phyloP scores from a whole-genome alignment of 2,329 filamentous ascomycete genomes.

The Dothideomycetes sp. region DNA sequence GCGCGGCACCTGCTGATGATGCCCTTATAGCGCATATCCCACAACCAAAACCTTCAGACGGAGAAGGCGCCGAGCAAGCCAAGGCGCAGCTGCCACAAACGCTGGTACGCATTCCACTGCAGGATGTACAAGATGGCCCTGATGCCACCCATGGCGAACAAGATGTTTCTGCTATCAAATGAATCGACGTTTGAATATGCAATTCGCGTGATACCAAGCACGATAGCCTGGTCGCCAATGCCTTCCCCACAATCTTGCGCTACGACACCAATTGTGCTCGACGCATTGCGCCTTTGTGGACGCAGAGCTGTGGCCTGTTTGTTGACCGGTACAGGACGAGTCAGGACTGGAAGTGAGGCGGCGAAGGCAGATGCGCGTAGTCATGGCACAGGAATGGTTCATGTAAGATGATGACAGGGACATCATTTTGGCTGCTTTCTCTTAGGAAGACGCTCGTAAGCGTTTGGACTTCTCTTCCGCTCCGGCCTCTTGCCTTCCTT shows the following conservation, averaged over 20 bases:
- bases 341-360: too few species aligned
- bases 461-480: conserved; percentile 61
- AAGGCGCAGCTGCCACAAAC: conserved; percentile 61
- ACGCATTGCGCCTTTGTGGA: too few species aligned
- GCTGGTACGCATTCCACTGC: conserved; percentile 72
- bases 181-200: background rate
- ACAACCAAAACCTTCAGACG: conserved; percentile 39
- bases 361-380: too few species aligned
- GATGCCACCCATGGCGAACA: conserved; percentile 18
- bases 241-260: background rate
- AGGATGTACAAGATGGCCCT: conserved; percentile 39
- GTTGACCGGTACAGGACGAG: too few species aligned
- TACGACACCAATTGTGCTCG: too few species aligned
- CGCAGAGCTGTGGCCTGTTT: too few species aligned
- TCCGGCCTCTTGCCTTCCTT: conserved; percentile 28
- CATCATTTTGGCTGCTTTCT: conserved; percentile 13
- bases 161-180: conserved; percentile 11
- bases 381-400: background rate
- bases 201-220: background rate
- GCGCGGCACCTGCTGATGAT: conserved; percentile 8
- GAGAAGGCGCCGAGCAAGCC: conserved; percentile 30
- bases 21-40: conserved; percentile 54
- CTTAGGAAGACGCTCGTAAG: conserved; percentile 67
- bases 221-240: background rate
- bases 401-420: too few species aligned